Conservation (phyloP, 768 basidiomycete genomes). For the Boletus rubropictus region DNA sequence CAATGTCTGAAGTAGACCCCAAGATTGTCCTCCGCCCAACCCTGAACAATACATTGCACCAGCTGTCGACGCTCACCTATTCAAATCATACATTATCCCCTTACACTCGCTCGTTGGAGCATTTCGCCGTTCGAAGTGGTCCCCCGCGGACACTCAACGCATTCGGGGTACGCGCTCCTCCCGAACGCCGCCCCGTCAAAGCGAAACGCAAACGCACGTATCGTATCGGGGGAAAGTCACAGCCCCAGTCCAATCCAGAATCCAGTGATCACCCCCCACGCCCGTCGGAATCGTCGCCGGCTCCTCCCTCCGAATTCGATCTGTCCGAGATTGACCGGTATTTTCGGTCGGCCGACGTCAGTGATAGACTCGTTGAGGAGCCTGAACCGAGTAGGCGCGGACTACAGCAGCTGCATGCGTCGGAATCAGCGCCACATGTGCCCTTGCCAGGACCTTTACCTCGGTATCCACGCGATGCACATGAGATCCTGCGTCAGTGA, state of each 20-base stretch:
- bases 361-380: not conserved
- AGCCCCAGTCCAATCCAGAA: not conserved
- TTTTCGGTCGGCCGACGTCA: slow-evolving; percentile 43
- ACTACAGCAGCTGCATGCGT: not conserved
- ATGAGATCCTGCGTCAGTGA: slow-evolving; percentile 11
- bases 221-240: slow-evolving; percentile 41
- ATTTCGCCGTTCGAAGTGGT: slow-evolving; percentile 88
- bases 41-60: slow-evolving; percentile 72
- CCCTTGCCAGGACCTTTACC: not conserved
- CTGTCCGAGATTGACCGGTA: slow-evolving; percentile 70
- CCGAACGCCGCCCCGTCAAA: slow-evolving; percentile 55
- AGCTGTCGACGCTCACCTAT: slow-evolving; percentile 77
- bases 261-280: slow-evolving; percentile 3
- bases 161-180: slow-evolving; percentile 29
- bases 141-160: slow-evolving; percentile 50
- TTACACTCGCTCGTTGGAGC: slow-evolving; percentile 83
- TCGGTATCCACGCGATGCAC: slow-evolving; percentile 2
- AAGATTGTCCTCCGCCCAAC: slow-evolving; percentile 61
- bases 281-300: slow-evolving; percentile 29
- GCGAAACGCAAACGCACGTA: slow-evolving; percentile 74
- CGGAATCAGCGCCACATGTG: not conserved
- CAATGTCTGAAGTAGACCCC: slow-evolving; percentile 38
- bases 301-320: slow-evolving; percentile 54
- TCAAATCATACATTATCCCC: slow-evolving; percentile 94
- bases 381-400: not conserved